Percentiles rank a stretch among this genome's conserved stretches.
Evolutionary conservation across 306 rosid genomes (phyloP).

Genomic region (Vicia faba): DNA sequence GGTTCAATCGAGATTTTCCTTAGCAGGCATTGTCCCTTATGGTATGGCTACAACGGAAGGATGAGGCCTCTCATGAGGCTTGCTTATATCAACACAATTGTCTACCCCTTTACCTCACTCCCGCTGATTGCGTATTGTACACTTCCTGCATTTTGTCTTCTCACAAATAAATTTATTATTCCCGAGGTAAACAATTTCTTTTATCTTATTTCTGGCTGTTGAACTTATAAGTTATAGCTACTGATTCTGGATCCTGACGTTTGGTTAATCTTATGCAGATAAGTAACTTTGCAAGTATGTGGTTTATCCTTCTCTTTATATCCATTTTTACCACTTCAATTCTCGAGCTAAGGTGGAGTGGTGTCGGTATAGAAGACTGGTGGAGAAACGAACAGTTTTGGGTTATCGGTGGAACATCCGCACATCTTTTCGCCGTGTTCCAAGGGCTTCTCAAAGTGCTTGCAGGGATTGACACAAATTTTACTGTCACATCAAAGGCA

Average conservation of each 20-base stretch:
- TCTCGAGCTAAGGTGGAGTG: constrained; percentile 99
- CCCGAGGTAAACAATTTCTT: constrained; percentile 70
- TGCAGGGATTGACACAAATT: constrained; percentile 90
- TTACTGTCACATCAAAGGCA: constrained; percentile 94
- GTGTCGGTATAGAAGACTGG: constrained; percentile 97
- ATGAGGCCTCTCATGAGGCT: constrained; percentile 75
- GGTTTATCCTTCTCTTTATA: constrained; percentile 93
- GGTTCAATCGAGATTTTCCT: constrained; percentile 97
- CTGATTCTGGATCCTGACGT: constrained; percentile 8
- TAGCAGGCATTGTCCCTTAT: constrained; percentile 98
- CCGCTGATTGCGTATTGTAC: constrained; percentile 86
- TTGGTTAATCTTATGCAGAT: constrained; percentile 58
- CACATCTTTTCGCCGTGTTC: constrained; percentile 95
- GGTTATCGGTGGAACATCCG: constrained; percentile 99
- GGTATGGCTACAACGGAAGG: constrained; percentile 97
- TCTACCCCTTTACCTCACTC: constrained; percentile 91
- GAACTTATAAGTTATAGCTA: background rate
- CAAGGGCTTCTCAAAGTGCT: constrained; percentile 96
- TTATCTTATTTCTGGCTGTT: constrained; percentile 7
- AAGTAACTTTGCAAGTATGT: constrained; percentile 97
- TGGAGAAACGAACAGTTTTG: constrained; percentile 99
- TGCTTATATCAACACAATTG: constrained; percentile 94
- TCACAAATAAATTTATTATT: constrained; percentile 92
- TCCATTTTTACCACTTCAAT: constrained; percentile 90
- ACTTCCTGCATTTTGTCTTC: constrained; percentile 96